Evolutionary conservation across 768 basidiomycete genomes (phyloP), one percentile per base, ranked within the genome.

Genomic region (Mycena alexandri): DNA sequence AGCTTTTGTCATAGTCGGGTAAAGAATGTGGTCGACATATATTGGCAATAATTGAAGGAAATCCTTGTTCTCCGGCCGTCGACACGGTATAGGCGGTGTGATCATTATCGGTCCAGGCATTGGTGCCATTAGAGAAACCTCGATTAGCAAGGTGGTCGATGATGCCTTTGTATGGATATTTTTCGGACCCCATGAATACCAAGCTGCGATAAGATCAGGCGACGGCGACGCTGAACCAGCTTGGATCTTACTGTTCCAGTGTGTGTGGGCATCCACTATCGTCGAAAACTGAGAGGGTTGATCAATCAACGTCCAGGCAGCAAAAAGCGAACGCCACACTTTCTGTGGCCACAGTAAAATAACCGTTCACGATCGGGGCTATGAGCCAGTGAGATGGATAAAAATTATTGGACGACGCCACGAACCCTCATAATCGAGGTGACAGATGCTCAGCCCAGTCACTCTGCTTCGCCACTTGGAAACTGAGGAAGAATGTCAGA

Each of bases 71-170:
- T 68, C 98, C 98, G 14, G 98, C 98, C 11, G 97, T 99, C 5
- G 93, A 92, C 61, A 97, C 91, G 12, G 98, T 99, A 77, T 98
- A 99, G 11, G 94, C 94, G 51, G 96, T 98, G 75, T 98, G 91
- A 75, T 95, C 94, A 48, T 88, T 96, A 75, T 93, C 97, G 4
- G 98, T 99, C 98, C 97, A 99, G 1, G 97, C 97, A 77, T 98
- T 98, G 11, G 92, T 94, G 38, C 94, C 94, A 68, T 93, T 89
- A 9, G 94, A 93, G 76, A 96, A 95, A 21, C 94, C 94, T 61
- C 96, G 89, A 77, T 98, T 99, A 3, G 98, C 98, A 22, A 99
- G 85, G 63, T 93, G 90, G 80, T 99, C 97, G 61, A 99, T 87
- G 58, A 98, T 90, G 22, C 96, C 97, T 77, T 99, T 98, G 85